Evolutionary conservation across 441 rosid species (phyloP).

Genomic region (Pelargonium myrrhifolium): DNA sequence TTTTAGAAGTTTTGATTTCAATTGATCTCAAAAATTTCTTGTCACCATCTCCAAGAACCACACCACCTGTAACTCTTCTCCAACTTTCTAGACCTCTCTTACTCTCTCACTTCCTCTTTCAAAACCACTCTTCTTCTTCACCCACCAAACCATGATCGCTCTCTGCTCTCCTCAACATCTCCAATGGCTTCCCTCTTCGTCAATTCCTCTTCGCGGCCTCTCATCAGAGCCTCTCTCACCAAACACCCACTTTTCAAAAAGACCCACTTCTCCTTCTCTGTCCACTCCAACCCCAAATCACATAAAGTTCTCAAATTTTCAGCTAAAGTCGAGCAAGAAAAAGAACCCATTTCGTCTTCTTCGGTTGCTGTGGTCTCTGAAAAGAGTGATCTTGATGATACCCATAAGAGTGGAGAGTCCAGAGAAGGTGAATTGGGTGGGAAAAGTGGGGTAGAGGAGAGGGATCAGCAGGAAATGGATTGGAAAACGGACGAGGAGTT

Average conservation of each 20-base stretch:
- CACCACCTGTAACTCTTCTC: constrained; percentile 50
- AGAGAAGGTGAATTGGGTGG: constrained; percentile 17
- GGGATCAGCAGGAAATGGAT: constrained; percentile 65
- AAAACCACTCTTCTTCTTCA: constrained; percentile 11
- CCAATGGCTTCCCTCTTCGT: constrained; percentile 8
- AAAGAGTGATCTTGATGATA: constrained; percentile 20
- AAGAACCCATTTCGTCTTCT: constrained; percentile 31
- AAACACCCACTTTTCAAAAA: constrained; percentile 20
- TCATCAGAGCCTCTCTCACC: no score
- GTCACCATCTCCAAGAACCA: constrained; percentile 13
- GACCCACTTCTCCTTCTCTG: constrained; percentile 18
- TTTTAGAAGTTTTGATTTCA: no score
- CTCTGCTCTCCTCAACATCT: constrained; percentile 3
- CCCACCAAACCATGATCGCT: background rate
- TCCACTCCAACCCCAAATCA: constrained; percentile 8
- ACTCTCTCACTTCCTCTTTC: constrained; percentile 12
- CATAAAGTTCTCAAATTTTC: constrained; percentile 29
- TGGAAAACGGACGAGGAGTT: constrained; percentile 92
- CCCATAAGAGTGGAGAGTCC: constrained; percentile 16
- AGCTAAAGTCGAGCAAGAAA: constrained; percentile 37
- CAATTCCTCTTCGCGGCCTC: no score
- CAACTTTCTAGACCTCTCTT: constrained; percentile 46
- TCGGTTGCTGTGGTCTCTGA: constrained; percentile 37
- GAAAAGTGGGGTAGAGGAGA: constrained; percentile 25
- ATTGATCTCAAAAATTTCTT: no score